Conservation (phyloP, 164 flowering plant genomes). For the Vitis rotundifolia region DNA sequence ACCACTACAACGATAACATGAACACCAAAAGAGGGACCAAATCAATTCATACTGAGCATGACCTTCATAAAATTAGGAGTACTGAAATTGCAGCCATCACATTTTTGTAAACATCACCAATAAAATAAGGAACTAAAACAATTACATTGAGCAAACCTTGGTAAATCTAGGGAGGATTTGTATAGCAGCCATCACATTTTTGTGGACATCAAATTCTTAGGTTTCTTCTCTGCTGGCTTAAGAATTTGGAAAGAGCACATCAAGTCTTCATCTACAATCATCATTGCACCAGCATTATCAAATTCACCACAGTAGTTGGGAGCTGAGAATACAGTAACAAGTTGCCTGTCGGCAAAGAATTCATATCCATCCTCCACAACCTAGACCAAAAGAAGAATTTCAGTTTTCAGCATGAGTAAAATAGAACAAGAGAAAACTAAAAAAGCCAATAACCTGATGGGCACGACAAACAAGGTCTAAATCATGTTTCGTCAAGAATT, state of each 20-base stretch:
- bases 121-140: neutral
- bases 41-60: constrained; percentile 2
- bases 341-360: constrained; percentile 66
- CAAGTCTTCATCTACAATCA: constrained; percentile 64
- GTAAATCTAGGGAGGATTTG: neutral
- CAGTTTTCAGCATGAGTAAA: neutral
- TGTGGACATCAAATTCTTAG: constrained; percentile 46
- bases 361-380: constrained; percentile 77
- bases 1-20: neutral
- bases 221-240: constrained; percentile 59
- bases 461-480: constrained; percentile 74
- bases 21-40: no score
- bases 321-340: constrained; percentile 59
- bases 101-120: constrained; percentile 42
- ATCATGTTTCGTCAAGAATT: constrained; percentile 58
- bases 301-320: constrained; percentile 68
- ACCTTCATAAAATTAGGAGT: constrained; percentile 19
- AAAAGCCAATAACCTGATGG: constrained; percentile 50
- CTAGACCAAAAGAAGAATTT: constrained; percentile 21
- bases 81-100: constrained; percentile 16
- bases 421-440: neutral
- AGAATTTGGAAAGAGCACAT: constrained; percentile 73
- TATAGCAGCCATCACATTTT: constrained; percentile 31
- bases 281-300: constrained; percentile 73
- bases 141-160: constrained; percentile 22